A percentile compares a stretch with the other conserved stretches of the same genome.
Evolutionary conservation across 495 filamentous ascomycete genomes (phyloP).

Genomic region (Talaromyces borbonicus): DNA sequence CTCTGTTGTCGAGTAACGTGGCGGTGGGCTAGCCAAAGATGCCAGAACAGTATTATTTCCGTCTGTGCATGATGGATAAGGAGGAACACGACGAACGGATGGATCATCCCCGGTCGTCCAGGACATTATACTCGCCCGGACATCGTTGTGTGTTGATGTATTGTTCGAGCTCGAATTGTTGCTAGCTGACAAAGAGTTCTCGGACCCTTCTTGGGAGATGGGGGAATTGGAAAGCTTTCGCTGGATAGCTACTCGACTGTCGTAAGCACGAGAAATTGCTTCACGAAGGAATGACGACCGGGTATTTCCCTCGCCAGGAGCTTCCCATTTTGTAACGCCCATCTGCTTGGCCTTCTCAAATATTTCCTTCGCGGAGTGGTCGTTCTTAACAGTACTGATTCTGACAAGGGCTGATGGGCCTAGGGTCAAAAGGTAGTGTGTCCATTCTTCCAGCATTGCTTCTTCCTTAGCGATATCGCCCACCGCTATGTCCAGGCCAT

Average conservation of each 20-base stretch:
- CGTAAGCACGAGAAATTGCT: conserved; percentile 49
- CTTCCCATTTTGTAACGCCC: conserved; percentile 49
- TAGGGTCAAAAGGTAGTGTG: conserved; percentile 48
- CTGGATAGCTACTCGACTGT: conserved; percentile 31
- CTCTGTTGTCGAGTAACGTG: conserved; percentile 14
- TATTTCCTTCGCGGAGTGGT: conserved; percentile 31
- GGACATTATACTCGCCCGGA: background rate
- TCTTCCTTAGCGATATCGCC: conserved; percentile 46
- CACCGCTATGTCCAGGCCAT: conserved; percentile 31
- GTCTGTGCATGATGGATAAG: background rate
- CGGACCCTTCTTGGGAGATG: conserved; percentile 6
- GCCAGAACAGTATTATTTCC: background rate
- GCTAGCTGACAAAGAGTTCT: background rate
- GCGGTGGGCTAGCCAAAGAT: conserved; percentile 3
- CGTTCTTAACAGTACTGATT: conserved; percentile 37
- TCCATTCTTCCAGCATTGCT: conserved; percentile 54
- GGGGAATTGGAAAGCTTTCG: background rate
- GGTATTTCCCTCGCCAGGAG: conserved; percentile 30
- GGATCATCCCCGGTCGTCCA: background rate
- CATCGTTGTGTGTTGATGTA: background rate
- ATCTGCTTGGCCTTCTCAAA: conserved; percentile 44
- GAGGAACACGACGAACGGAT: background rate
- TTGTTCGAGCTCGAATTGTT: background rate
- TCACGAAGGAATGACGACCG: conserved; percentile 56
- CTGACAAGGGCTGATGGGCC: conserved; percentile 47